Evolutionary conservation across 2,329 filamentous ascomycete genomes (phyloP), one percentile per base, ranked within the genome.

Genomic region (Grosmannia huntii): DNA sequence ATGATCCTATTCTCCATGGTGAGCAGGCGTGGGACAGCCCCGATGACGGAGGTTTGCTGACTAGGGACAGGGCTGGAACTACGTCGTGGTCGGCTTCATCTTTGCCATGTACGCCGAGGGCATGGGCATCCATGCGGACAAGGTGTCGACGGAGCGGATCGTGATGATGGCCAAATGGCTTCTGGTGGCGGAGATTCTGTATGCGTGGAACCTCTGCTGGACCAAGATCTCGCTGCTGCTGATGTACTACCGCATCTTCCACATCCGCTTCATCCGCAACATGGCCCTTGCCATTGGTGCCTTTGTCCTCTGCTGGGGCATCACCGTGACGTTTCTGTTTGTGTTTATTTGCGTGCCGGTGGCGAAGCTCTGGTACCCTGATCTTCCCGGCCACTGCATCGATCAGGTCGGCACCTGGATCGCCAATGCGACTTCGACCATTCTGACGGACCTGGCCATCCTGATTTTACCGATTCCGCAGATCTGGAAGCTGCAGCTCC

Each of bases 181-280:
- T 6, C 65, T 79, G 14, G 72, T 75, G 12, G 75, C 73, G 25
- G 75, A 77, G 63, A 69, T 77, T 57, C 66, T 77, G 46, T 78
- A 78, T 62, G 73, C 70, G 28, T 77, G 70, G 63, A 76, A 75
- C 33, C 66, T 78, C 4, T 74, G 72, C 46, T 72, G 76, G 67
- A 76, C 76, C n/a, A 81, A 79, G 62, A 57, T 78, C 16, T 73
- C 73, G 55, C 68, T 80, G 25, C 64, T 81, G 51, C 66, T 78
- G 49, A 77, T 80, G 75, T 80, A 79, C 68, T 72, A 72, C 63
- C 75, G 76, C 63, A 77, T 80, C 61, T 80, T 80, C 65, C 74
- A 68, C 23, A 67, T 74, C 5, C 67, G 68, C 0, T 70, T 69
- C 59, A 75, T 79, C 60, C 72, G 72, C 62, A 72, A 68, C 59